Base-by-base conservation (phyloP, 345 rosid genomes). In the Balakata baccata region DNA sequence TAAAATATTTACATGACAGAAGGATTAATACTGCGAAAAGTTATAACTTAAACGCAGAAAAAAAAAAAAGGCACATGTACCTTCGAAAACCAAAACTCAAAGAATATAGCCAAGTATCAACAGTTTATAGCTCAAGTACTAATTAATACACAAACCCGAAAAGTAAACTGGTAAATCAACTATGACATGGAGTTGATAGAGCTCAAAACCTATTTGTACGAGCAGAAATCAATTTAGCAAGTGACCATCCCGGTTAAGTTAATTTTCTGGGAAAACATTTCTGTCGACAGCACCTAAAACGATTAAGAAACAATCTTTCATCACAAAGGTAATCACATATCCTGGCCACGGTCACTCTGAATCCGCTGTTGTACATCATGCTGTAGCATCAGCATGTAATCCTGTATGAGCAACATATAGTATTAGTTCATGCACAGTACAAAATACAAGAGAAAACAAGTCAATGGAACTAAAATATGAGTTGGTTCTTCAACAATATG, bases 311-410 rank as follows among this genome's bases (percentile, higher is more conserved):
- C 58, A n/a, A 3, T 13, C 9, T n/a, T 7, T 23, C n/a, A 11
- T 0, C 3, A 38, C 37, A 69, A 29, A 47, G 17, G 22, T 75
- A 47, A 83, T 51, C 58, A 68, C 23, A 75, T 22, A 49, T 82
- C 79, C 41, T 37, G 60, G n/a, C 77, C 71, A 17, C 73, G 79
- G 77, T 83, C 73, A 45, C 76, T 81, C 74, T 83, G 71, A 72
- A 88, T 64, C 54, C 85, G 77, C 13, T 29, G 85, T 46, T 46
- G 51, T 46, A 93, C 22, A 68, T 91, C 94, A 18, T 57, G 86
- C 75, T 70, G 83, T 64, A 93, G 84, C 79, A 90, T 72, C 82
- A 87, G 86, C 0, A 77, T 72, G 66, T 93, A 91, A 69, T 91
- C 97, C 98, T 93, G 91, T 74, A 75, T 34, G 67, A 16, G 65